Conservation (phyloP, 2,329 filamentous ascomycete genomes). For the Fusarium temperatum region DNA sequence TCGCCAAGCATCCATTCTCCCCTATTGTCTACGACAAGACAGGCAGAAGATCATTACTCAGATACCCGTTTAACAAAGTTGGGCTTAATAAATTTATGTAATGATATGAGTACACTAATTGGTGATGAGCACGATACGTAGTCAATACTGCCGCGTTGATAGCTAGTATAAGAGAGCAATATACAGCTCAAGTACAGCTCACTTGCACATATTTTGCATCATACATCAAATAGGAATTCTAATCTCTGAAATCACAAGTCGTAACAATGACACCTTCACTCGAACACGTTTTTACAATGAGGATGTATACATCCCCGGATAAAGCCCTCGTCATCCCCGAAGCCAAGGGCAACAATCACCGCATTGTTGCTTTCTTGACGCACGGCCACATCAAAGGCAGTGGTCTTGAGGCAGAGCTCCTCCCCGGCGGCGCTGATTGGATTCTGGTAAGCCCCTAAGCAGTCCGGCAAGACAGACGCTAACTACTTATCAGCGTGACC, state of each 20-base stretch:
- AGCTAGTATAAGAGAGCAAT: too few relatives aligned
- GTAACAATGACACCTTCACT: background rate
- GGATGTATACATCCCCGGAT: background rate
- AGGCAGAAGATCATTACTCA: background rate
- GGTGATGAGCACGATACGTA: rapidly evolving
- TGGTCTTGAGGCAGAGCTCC: background rate
- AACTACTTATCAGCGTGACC: background rate
- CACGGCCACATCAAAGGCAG: background rate
- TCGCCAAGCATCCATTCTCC: background rate
- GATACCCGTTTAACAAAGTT: too few relatives aligned
- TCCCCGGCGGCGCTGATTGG: conserved; percentile 3
- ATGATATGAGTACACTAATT: too few relatives aligned
- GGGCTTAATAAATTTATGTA: too few relatives aligned
- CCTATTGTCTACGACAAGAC: too few relatives aligned
- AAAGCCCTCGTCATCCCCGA: background rate
- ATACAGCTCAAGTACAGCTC: too few relatives aligned
- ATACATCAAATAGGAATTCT: background rate
- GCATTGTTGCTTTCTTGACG: background rate
- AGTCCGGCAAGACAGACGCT: background rate
- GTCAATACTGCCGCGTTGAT: too few relatives aligned
- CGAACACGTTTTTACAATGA: background rate
- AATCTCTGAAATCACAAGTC: background rate
- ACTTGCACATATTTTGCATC: too few relatives aligned
- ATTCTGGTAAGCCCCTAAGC: background rate
- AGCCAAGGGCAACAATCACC: background rate